A percentile compares a stretch with the other conserved stretches of the same genome.
phyloP scores from a whole-genome alignment of 225 moss, liverwort and hornwort species.

The Takakia lepidozioides region DNA sequence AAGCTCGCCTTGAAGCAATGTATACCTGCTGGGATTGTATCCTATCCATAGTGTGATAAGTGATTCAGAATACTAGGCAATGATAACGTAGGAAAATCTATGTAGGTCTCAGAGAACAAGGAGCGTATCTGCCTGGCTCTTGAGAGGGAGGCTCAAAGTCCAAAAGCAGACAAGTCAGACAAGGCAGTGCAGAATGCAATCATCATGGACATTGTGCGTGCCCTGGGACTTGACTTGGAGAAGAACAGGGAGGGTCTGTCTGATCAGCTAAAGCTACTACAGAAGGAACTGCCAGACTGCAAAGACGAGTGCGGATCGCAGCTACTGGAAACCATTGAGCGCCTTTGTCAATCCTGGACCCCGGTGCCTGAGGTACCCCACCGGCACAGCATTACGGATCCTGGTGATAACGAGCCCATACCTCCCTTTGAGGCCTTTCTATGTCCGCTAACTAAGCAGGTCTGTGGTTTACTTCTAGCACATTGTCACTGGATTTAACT shows the following conservation, averaged over 20 bases:
- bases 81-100: neutral
- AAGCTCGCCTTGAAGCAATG: no score
- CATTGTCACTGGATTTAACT: no score
- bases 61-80: no score
- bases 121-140: neutral
- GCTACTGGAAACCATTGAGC: neutral
- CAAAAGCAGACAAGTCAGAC: neutral
- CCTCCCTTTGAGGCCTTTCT: constrained; percentile 6
- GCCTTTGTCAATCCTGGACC: neutral
- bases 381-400: neutral
- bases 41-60: no score
- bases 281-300: neutral
- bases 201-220: neutral
- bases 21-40: no score
- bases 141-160: neutral
- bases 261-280: neutral
- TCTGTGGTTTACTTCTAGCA: neutral
- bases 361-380: neutral
- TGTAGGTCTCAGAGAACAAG: constrained; percentile 2
- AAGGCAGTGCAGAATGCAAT: neutral
- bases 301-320: neutral
- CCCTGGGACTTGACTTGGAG: neutral
- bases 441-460: constrained; percentile 2
- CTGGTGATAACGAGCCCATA: constrained; percentile 1
- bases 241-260: neutral